A percentile compares a stretch with the other conserved stretches of the same genome.
These are phyloP conservation scores for Ustilago nuda DNA, from an alignment of 1,284 basidiomycete species.

Conservation along the genomic window DNA sequence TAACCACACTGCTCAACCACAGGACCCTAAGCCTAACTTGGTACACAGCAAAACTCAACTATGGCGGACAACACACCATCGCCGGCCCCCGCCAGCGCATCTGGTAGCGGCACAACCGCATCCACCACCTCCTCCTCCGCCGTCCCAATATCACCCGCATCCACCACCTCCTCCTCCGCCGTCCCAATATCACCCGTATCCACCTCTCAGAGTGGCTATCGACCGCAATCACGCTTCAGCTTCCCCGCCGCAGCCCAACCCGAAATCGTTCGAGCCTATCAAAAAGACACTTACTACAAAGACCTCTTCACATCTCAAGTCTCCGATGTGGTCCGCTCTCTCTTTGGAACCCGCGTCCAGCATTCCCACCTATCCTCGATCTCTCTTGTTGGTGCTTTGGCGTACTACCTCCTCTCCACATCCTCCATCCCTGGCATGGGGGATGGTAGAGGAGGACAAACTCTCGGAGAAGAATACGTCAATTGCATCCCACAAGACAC, in stretches of 20 bases:
- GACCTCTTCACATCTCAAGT: conserved; percentile 66
- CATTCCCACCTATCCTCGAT: conserved; percentile 65
- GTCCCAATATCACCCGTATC: neutral
- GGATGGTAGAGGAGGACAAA: conserved; percentile 67
- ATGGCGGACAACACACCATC: conserved; percentile 22
- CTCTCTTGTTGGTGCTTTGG: conserved; percentile 61
- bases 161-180: neutral
- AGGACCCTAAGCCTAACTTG: too few species aligned
- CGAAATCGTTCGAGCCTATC: conserved; percentile 49
- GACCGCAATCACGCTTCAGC: conserved; percentile 29
- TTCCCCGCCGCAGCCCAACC: conserved; percentile 48
- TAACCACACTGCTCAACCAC: too few species aligned
- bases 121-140: neutral
- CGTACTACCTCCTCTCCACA: conserved; percentile 69
- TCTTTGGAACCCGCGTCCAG: conserved; percentile 68
- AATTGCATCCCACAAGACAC: conserved; percentile 67
- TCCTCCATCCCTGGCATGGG: conserved; percentile 35
- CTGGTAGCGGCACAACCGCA: neutral
- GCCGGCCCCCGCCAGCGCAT: neutral
- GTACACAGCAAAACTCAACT: neutral
- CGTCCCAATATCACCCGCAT: neutral
- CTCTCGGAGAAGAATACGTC: conserved; percentile 71
- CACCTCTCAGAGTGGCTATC: conserved; percentile 9
- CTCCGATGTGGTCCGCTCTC: conserved; percentile 65
- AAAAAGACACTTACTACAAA: conserved; percentile 67